Evolutionary conservation across 345 rosid genomes (phyloP), one percentile per base, ranked within the genome.

Genomic region (Aquilaria malaccensis): DNA sequence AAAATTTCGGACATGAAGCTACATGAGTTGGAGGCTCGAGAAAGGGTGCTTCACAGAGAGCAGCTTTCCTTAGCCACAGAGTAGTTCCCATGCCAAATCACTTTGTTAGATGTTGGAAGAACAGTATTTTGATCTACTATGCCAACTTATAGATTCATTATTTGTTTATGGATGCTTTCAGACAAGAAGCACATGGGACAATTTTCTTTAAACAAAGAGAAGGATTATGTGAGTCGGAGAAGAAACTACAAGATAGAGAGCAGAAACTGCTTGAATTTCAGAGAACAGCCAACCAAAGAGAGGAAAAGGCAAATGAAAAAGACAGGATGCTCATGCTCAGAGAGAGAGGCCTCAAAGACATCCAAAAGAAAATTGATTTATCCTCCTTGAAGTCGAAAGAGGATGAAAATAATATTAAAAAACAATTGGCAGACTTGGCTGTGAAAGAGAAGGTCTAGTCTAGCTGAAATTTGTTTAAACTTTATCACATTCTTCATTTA

Each of bases 221-320:
- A 77, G 96, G 87, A 43, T 63, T 89, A 56, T 72, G 63, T 60
- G 91, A 81, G 67, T 87, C 91, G 97, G 96, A 89, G 74, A 83
- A 62, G 72, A 81, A 76, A 69, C 69, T 89, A 33, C 74, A 64
- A 54, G 66, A 71, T 29, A 50, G 58, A 67, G 97, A 89, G 61
- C 81, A 80, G 61, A 78, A 52, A 63, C 68, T 83, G 43, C 60
- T 49, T 65, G 87, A 87, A 67, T 79, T 75, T 70, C 78, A 72
- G 64, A 83, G 77, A 72, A 74, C 62, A 30, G 66, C 84, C 33
- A 82, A 76, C 52, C 82, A 75, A 58, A 72, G 76, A 62, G 90
- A 85, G 65, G 87, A 83, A 74, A 81, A 58, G 67, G 63, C 68
- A 50, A 78, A 69, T 68, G 85, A 84, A 74, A 74, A 45, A 60